A percentile compares a stretch with the other conserved stretches of the same genome.
These are phyloP conservation scores for Populus alba DNA, from an alignment of 345 rosid species.

Conservation along the genomic window DNA sequence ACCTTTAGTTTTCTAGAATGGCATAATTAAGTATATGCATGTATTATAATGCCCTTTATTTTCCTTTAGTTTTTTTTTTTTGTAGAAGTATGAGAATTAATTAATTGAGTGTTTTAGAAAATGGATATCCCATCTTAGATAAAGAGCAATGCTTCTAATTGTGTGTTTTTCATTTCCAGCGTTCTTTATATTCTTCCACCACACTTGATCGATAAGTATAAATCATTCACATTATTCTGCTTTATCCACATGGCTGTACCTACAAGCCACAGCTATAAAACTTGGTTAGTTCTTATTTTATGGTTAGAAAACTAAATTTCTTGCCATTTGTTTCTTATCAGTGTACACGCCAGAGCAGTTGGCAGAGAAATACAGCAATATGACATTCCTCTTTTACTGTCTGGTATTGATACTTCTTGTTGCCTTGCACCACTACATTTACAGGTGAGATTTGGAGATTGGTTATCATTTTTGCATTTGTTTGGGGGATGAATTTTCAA, in stretches of 20 bases:
- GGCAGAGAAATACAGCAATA: conserved; percentile 91
- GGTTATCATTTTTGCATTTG: background rate
- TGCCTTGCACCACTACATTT: conserved; percentile 64
- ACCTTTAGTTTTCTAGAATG: background rate
- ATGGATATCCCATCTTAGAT: background rate
- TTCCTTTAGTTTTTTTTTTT: background rate
- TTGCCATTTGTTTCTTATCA: conserved; percentile 29
- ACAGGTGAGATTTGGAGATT: conserved; percentile 47
- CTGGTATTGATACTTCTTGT: conserved; percentile 64
- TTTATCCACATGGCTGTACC: background rate
- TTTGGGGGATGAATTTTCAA: background rate
- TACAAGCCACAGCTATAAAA: background rate
- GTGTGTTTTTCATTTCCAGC: too few species aligned
- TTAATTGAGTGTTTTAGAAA: background rate
- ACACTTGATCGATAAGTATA: background rate
- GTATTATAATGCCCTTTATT: background rate
- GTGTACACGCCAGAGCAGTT: conserved; percentile 94
- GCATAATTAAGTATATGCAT: background rate
- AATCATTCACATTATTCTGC: background rate
- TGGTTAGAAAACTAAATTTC: background rate
- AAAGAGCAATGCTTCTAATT: background rate
- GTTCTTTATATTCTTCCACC: too few species aligned
- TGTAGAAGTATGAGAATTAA: background rate
- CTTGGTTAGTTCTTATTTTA: background rate
- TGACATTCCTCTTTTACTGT: conserved; percentile 80